Evolutionary conservation across 208 protist species (phyloP).

Genomic region (Herpetomonas tarakana): DNA sequence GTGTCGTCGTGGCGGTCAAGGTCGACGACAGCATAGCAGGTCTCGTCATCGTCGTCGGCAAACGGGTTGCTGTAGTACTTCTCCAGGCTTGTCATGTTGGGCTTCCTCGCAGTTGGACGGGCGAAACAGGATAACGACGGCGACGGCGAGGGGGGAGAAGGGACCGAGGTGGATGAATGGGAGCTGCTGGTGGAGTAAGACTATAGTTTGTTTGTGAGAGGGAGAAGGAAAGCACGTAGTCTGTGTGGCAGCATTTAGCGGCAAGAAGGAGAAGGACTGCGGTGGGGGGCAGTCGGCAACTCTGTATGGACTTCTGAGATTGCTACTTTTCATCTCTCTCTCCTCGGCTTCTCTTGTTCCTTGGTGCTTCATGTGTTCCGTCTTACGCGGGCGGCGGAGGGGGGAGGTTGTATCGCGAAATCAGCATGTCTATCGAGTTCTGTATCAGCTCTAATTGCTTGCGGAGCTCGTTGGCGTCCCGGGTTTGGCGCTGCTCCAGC

Average conservation of each 20-base stretch:
- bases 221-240: too few relatives aligned
- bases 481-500: constrained; percentile 17
- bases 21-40: constrained; percentile 56
- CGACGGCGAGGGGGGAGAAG: constrained; percentile 3
- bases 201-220: too few relatives aligned
- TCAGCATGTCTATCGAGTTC: constrained; percentile 81
- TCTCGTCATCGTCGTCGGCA: constrained; percentile 45
- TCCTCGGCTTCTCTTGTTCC: too few relatives aligned
- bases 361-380: too few relatives aligned
- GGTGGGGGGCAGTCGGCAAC: too few relatives aligned
- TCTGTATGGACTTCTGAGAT: too few relatives aligned
- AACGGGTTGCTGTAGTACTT: constrained; percentile 75
- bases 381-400: too few relatives aligned
- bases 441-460: constrained; percentile 76
- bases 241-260: too few relatives aligned
- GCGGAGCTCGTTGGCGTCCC: constrained; percentile 28
- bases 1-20: constrained; percentile 13
- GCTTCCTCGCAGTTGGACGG: neutral
- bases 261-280: too few relatives aligned
- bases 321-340: too few relatives aligned
- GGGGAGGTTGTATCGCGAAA: constrained; percentile 80
- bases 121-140: neutral
- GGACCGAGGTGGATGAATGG: too few relatives aligned
- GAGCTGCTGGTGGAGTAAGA: too few relatives aligned
- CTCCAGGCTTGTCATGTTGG: neutral